These are phyloP conservation scores for Coelastrella sp. DNA, from an alignment of 139 green algal genomes.

Conservation along the genomic window DNA sequence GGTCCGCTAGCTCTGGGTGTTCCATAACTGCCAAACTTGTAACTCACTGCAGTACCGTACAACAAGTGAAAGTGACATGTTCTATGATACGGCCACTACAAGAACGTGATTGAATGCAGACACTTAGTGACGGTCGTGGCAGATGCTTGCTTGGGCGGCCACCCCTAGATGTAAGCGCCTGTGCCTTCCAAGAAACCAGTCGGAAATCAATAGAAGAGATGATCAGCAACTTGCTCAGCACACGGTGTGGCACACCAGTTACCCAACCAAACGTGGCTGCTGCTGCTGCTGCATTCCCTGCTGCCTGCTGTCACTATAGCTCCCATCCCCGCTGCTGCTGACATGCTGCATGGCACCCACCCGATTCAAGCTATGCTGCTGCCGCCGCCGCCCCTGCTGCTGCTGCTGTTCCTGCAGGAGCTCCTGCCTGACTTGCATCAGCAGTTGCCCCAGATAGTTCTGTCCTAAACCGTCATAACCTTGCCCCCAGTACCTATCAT, in stretches of 20 bases:
- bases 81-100: too few species aligned
- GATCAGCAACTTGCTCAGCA: too few species aligned
- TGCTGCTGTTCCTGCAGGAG: slow-evolving; percentile 43
- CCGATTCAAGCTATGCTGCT: slow-evolving; percentile 21
- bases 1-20: too few species aligned
- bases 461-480: slow-evolving; percentile 84
- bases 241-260: background rate
- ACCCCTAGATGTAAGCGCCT: too few species aligned
- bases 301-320: background rate
- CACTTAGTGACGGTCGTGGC: too few species aligned
- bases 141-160: too few species aligned
- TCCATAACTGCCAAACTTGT: too few species aligned
- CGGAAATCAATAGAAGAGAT: too few species aligned
- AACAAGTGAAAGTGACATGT: too few species aligned
- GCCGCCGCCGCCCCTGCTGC: slow-evolving; percentile 24
- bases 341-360: background rate
- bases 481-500: slow-evolving; percentile 93
- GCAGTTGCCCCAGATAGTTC: slow-evolving; percentile 91
- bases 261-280: background rate
- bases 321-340: background rate
- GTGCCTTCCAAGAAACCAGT: too few species aligned
- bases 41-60: too few species aligned
- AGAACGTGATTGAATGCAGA: too few species aligned
- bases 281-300: background rate
- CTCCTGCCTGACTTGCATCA: slow-evolving; percentile 89